Evolutionary conservation across 805 yeast species (phyloP), one percentile per base, ranked within the genome.

Genomic region (Metschnikowia cubensis): DNA sequence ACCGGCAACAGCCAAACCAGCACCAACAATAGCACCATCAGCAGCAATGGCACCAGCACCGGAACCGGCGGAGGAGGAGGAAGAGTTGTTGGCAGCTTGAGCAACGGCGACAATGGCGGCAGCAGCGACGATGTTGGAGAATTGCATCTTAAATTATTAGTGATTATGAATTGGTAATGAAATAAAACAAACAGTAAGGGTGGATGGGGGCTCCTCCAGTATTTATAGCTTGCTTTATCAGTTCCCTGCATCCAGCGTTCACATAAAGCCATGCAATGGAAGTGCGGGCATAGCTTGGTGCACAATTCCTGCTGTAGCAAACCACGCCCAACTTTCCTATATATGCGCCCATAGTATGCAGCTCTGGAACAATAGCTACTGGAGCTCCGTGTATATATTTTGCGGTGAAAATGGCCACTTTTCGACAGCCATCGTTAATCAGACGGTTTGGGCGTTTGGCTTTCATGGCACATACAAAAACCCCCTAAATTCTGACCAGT

Each of bases 61-160:
- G 31, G 46, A 51, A 33, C 50, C 42, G 20, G 57, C 31, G 34
- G 53, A 42, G 33, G 57, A 49, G 49, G 56, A 49, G 49, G 56
- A 49, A 41, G 60, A 50, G 46, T 53, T 50, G 53, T 59, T 59
- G 25, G 61, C 63, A 46, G 62, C 63, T 31, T 56, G 62, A 22
- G 58, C 63, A 38, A 59, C 57, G 42, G 59, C 55, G 44, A 57
- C 63, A 39, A 53, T 51, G 25, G 59, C 54, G 25, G 60, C 56
- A 43, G 49, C 51, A 36, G 54, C 42, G 46, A 54, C 45, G 46
- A 60, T 48, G 50, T 56, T 57, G 45, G 63, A 50, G 52, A 60
- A 55, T 47, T 60, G 58, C 65, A 61, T 61, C 37, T 13, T 52
- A 10, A 33, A 4, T 32, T 32, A 32, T 20, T 33, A 31, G 45